phyloP scores from a whole-genome alignment of 306 rosid species.

The Lathyrus aphaca region DNA sequence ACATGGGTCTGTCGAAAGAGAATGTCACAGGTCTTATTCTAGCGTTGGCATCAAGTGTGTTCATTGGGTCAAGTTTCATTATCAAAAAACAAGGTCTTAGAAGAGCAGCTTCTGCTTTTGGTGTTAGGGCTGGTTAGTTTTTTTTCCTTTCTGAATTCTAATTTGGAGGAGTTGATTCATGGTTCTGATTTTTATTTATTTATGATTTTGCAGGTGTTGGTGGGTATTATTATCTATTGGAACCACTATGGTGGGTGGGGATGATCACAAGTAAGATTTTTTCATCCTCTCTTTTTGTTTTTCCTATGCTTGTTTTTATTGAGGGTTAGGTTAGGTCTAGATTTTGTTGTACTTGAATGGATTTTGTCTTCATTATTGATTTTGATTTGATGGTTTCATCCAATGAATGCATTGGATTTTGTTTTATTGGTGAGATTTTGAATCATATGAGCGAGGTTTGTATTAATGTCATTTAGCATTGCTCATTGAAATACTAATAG shows the following conservation, averaged over 20 bases:
- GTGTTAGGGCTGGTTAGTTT: constrained; percentile 72
- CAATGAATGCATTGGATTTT: constrained; percentile 11
- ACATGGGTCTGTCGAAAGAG: constrained; percentile 58
- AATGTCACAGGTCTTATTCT: constrained; percentile 68
- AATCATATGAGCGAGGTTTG: constrained; percentile 27
- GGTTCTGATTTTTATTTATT: constrained; percentile 3
- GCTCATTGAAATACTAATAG: not conserved
- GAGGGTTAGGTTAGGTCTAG: not conserved
- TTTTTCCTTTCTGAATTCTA: not conserved
- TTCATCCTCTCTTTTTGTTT: not conserved
- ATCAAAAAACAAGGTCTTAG: constrained; percentile 84
- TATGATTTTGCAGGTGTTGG: constrained; percentile 65
- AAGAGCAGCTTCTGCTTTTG: constrained; percentile 77
- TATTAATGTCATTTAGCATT: constrained; percentile 12
- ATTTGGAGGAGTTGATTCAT: not conserved
- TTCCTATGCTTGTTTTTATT: constrained; percentile 7
- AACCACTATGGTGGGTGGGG: constrained; percentile 95
- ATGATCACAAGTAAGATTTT: constrained; percentile 67
- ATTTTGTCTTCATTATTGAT: constrained; percentile 30
- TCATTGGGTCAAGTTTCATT: constrained; percentile 88
- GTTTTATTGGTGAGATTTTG: constrained; percentile 9
- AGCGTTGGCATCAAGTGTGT: constrained; percentile 76
- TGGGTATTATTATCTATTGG: constrained; percentile 82
- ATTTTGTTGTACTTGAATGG: constrained; percentile 33
- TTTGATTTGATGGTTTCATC: constrained; percentile 38